Evolutionary conservation across 2,329 filamentous ascomycete genomes (phyloP), one percentile per base, ranked within the genome.

Genomic region (Xylaria sp.): DNA sequence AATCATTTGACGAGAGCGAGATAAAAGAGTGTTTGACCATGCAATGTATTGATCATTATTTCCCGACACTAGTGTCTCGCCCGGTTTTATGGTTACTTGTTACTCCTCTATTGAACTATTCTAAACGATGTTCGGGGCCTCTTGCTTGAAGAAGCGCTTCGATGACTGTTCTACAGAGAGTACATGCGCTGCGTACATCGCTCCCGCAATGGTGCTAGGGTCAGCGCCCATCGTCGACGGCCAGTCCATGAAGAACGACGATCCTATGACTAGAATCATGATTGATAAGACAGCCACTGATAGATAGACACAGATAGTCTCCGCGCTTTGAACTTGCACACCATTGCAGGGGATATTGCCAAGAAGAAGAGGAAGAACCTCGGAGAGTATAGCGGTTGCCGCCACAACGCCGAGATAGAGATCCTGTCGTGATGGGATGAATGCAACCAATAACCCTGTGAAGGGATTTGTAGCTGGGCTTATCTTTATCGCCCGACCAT

Each of bases 331-430:
- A 0, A 80, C 81, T 61, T 84, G 82, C 0, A 81, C 80, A 1
- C 82, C 78, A 62, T 80, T 83, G 74, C 84, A 85, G 0, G 85
- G 82, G 1, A 87, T 80, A 69, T 86, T 86, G 72, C 83, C 80
- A 2, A 87, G 79, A 1, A 84, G 78, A 23, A 86, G 78, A 1
- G 85, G 85, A n/a, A 87, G 81, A 57, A 86, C 82, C 58, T 87
- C 85, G 25, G 84, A 81, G 2, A 86, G 76, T 25, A 86, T 80
- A 3, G 83, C 79, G 56, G 83, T 81, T 5, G 82, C 70, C 0
- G 83, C 81, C 10, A 84, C 80, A 13, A 80, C 63, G 28, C 81
- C 78, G 0, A 84, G 78, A 67, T 84, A 84, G 7, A 77, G 60
- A 41, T 86, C 81, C 3, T 73, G 73, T 10, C 70, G 73, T 10